Evolutionary conservation across 2,329 filamentous ascomycete species (phyloP).

Genomic region (Knufia petricola): DNA sequence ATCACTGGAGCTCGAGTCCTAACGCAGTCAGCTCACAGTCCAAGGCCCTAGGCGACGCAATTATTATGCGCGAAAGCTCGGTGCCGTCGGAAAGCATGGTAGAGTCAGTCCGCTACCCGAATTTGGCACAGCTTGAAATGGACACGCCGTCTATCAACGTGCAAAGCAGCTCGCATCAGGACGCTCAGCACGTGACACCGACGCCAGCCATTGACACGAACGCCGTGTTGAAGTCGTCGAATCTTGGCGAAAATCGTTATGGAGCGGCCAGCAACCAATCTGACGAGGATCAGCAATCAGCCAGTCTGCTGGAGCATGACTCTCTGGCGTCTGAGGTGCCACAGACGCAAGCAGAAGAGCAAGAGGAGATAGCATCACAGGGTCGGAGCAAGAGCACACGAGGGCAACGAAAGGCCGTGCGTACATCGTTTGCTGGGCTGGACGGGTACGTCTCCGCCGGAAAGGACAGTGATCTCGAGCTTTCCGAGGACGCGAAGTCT

Average conservation of each 20-base stretch:
- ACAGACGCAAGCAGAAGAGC: slow-evolving; percentile 11
- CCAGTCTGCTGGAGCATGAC: background rate
- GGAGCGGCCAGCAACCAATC: slow-evolving; percentile 2
- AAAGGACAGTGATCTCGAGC: slow-evolving; percentile 3
- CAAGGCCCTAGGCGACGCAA: background rate
- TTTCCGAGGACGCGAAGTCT: slow-evolving; percentile 15
- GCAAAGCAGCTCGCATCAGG: slow-evolving; percentile 20
- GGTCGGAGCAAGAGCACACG: background rate
- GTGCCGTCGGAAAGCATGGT: slow-evolving; percentile 16
- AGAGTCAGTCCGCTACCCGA: slow-evolving; percentile 21
- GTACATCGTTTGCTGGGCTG: background rate
- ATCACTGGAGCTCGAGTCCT: slow-evolving; percentile 4
- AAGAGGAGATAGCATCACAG: background rate
- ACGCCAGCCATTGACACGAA: slow-evolving; percentile 10
- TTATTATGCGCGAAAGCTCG: slow-evolving; percentile 6
- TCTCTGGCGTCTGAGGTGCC: slow-evolving; percentile 12
- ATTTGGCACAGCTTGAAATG: slow-evolving; percentile 19
- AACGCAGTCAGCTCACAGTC: background rate
- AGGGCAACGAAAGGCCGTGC: background rate
- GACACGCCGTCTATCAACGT: slow-evolving; percentile 10
- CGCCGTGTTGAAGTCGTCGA: background rate
- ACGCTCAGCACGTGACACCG: slow-evolving; percentile 20
- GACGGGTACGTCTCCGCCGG: background rate
- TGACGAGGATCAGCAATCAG: background rate
- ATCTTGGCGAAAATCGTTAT: background rate